These are phyloP conservation scores for Cercospora sesami DNA, from an alignment of 2,329 filamentous ascomycete species.

Conservation along the genomic window DNA sequence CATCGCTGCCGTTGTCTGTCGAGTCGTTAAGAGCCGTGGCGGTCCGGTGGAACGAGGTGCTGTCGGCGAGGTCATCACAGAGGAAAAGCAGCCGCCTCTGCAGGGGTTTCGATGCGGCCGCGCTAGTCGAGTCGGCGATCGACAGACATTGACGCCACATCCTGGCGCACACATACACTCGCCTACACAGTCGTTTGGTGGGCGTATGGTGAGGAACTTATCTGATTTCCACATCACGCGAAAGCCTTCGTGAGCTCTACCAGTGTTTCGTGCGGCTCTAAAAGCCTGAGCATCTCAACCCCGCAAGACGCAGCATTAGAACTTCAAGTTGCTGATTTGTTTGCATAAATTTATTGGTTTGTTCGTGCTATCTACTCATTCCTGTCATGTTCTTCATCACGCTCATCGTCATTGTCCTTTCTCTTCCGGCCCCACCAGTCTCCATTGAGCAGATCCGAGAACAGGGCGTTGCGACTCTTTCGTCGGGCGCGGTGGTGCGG, in stretches of 20 bases:
- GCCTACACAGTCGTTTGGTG: not conserved
- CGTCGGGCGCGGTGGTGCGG: constrained; percentile 21
- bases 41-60: not conserved
- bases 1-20: not conserved
- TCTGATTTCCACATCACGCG: not conserved
- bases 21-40: not conserved
- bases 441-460: constrained; percentile 34
- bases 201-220: not conserved
- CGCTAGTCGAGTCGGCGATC: constrained; percentile 5
- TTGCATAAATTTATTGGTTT: not conserved
- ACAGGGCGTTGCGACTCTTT: constrained; percentile 34
- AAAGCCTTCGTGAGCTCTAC: not conserved
- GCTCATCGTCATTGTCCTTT: constrained; percentile 23
- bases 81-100: constrained; percentile 4
- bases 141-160: not conserved
- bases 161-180: not conserved
- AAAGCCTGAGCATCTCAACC: not conserved
- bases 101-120: not conserved
- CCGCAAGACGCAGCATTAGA: not conserved
- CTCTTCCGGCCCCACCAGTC: constrained; percentile 35
- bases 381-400: not conserved
- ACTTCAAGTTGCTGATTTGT: not conserved
- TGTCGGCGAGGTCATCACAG: not conserved
- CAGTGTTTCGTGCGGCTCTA: not conserved
- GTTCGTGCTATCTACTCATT: constrained; percentile 5